phyloP scores from a whole-genome alignment of 495 filamentous ascomycete genomes.

The Thermochaetoides thermophila region DNA sequence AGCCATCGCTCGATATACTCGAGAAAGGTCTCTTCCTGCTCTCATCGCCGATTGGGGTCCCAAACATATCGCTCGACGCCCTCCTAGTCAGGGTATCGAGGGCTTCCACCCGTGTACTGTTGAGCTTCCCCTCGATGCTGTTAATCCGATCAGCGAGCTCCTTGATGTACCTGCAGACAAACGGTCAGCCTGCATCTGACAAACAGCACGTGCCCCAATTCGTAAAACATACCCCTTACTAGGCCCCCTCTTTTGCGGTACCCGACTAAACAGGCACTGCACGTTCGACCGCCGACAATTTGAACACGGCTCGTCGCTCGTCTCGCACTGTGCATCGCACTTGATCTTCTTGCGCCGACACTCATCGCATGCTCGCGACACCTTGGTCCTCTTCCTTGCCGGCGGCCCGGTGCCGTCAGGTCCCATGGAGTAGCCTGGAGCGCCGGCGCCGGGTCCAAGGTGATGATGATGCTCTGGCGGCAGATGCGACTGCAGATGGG shows the following conservation, averaged over 20 bases:
- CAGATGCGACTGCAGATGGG: slow-evolving; percentile 17
- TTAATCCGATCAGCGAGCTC: slow-evolving; percentile 83
- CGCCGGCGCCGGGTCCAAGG: slow-evolving; percentile 35
- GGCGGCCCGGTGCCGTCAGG: no score
- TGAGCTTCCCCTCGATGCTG: slow-evolving; percentile 55
- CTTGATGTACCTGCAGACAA: slow-evolving; percentile 65
- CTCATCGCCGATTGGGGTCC: slow-evolving; percentile 21
- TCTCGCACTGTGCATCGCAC: slow-evolving; percentile 76
- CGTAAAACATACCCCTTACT: slow-evolving; percentile 66
- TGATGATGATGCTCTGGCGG: slow-evolving; percentile 10
- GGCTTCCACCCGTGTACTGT: slow-evolving; percentile 14
- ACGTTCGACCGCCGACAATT: slow-evolving; percentile 69
- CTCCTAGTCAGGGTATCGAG: slow-evolving; percentile 15
- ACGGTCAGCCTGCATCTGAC: slow-evolving; percentile 9
- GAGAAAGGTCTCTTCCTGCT: slow-evolving; percentile 31
- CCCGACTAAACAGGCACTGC: slow-evolving; percentile 76
- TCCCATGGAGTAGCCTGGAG: no score
- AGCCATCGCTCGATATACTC: slow-evolving; percentile 28
- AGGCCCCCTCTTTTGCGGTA: slow-evolving; percentile 88
- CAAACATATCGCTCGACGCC: slow-evolving; percentile 24
- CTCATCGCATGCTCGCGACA: slow-evolving; percentile 88
- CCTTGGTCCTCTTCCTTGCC: slow-evolving; percentile 74
- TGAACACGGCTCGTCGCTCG: slow-evolving; percentile 63
- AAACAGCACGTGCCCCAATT: no score
- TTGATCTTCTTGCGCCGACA: slow-evolving; percentile 94